phyloP scores from a whole-genome alignment of 805 yeast genomes.

The Cyberlindnera bimundalis region DNA sequence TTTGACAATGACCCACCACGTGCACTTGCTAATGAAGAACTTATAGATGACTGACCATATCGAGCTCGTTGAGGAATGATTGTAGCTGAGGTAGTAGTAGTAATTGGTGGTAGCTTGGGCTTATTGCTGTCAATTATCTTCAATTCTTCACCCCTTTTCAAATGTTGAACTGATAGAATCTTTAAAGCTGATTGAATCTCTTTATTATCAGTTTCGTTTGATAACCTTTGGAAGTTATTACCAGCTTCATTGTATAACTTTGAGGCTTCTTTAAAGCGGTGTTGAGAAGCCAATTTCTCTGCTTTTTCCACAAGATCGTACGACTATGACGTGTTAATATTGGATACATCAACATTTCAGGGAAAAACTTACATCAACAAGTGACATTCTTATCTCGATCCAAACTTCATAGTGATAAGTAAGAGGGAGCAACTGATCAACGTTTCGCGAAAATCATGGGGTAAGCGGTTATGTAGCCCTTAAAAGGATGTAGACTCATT shows the following conservation, averaged over 20 bases:
- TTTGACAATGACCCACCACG: constrained; percentile 1
- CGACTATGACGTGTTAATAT: constrained; percentile 1
- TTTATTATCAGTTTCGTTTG: constrained; percentile 22
- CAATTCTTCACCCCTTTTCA: constrained; percentile 31
- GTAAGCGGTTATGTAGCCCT: no score
- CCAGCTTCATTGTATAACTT: constrained; percentile 37
- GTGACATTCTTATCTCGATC: no score
- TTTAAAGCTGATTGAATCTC: constrained; percentile 30
- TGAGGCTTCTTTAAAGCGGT: constrained; percentile 41
- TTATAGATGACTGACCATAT: constrained; percentile 4
- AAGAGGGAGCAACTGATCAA: no score
- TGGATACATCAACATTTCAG: no score
- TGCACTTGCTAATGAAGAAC: constrained; percentile 4
- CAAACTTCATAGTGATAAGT: no score
- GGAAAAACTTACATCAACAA: not conserved
- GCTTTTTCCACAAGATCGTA: constrained; percentile 43
- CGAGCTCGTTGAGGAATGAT: not conserved
- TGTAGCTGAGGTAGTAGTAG: not conserved
- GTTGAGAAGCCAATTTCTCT: constrained; percentile 42
- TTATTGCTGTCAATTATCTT: not conserved
- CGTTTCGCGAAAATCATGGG: no score
- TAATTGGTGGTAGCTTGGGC: constrained; percentile 1
- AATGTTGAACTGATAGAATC: constrained; percentile 30
- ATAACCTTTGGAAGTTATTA: constrained; percentile 29
- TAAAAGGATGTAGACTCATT: no score